Evolutionary conservation across 352 stramenopile genomes (phyloP).

Genomic region (Pythium dissimile): DNA sequence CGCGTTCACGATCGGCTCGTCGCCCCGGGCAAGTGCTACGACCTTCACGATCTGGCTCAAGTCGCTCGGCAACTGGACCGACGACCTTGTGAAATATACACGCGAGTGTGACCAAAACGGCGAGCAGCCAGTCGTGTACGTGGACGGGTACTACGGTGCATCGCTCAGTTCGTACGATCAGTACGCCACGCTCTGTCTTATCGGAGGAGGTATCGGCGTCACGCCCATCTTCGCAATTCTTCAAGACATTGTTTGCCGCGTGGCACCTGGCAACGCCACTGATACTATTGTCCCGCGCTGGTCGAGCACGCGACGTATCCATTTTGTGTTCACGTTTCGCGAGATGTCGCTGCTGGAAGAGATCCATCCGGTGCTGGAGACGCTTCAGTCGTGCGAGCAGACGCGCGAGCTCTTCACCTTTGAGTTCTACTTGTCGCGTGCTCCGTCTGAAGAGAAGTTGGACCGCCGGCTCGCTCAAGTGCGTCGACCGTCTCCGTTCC

Average conservation of each 20-base stretch:
- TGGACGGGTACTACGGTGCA: conserved; percentile 44
- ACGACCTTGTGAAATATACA: conserved; percentile 26
- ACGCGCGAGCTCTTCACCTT: conserved; percentile 20
- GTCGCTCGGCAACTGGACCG: conserved; percentile 39
- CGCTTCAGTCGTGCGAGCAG: background rate
- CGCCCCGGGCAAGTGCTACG: conserved; percentile 20
- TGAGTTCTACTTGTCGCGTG: conserved; percentile 25
- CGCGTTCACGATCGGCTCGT: conserved; percentile 45
- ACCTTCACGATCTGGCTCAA: conserved; percentile 40
- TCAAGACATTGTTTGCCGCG: conserved; percentile 28
- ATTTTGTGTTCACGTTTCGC: conserved; percentile 28
- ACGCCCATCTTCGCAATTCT: conserved; percentile 37
- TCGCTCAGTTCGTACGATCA: conserved; percentile 30
- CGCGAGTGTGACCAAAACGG: conserved; percentile 24
- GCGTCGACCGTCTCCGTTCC: background rate
- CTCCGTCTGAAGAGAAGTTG: conserved; percentile 9
- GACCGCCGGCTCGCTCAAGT: conserved; percentile 5
- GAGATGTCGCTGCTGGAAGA: conserved; percentile 34
- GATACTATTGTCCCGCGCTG: conserved; percentile 47
- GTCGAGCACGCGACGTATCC: conserved; percentile 27
- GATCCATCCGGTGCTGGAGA: conserved; percentile 21
- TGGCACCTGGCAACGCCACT: background rate
- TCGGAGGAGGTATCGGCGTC: conserved; percentile 39
- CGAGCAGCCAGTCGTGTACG: conserved; percentile 24
- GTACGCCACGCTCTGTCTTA: conserved; percentile 17